phyloP scores from a whole-genome alignment of 352 stramenopile species.

The Globisporangium middletonii region DNA sequence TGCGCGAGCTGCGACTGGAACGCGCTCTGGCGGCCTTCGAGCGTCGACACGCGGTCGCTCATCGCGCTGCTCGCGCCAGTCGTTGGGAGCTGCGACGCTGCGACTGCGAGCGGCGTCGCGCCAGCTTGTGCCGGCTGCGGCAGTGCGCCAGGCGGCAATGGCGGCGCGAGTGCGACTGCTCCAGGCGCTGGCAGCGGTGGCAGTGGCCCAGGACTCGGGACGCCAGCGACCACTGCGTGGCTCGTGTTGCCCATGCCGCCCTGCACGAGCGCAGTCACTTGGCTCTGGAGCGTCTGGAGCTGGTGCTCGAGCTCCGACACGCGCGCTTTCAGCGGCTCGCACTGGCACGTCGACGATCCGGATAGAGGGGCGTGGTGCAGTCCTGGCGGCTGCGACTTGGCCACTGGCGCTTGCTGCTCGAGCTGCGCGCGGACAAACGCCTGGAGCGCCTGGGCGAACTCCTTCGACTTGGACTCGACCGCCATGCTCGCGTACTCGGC shows the following conservation, averaged over 20 bases:
- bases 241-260: conserved; percentile 12
- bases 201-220: neutral
- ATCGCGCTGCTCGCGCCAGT: conserved; percentile 30
- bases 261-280: conserved; percentile 21
- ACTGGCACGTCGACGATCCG: conserved; percentile 20
- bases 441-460: conserved; percentile 58
- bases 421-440: conserved; percentile 40
- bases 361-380: conserved; percentile 1
- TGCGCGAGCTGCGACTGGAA: conserved; percentile 81
- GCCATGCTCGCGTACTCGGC: conserved; percentile 7
- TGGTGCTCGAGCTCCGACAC: conserved; percentile 49
- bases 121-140: conserved; percentile 11
- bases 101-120: conserved; percentile 1
- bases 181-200: neutral
- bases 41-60: conserved; percentile 66
- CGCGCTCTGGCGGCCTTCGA: conserved; percentile 68
- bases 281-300: conserved; percentile 39
- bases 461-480: conserved; percentile 44
- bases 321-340: conserved; percentile 32
- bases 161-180: conserved; percentile 1
- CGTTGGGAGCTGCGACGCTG: conserved; percentile 1
- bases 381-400: conserved; percentile 7
- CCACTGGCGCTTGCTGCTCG: conserved; percentile 12
- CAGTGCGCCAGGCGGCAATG: conserved; percentile 12
- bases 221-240: no score